A percentile compares a stretch with the other conserved stretches of the same genome.
Evolutionary conservation across 164 flowering plant species (phyloP).

Genomic region (Piper longum): DNA sequence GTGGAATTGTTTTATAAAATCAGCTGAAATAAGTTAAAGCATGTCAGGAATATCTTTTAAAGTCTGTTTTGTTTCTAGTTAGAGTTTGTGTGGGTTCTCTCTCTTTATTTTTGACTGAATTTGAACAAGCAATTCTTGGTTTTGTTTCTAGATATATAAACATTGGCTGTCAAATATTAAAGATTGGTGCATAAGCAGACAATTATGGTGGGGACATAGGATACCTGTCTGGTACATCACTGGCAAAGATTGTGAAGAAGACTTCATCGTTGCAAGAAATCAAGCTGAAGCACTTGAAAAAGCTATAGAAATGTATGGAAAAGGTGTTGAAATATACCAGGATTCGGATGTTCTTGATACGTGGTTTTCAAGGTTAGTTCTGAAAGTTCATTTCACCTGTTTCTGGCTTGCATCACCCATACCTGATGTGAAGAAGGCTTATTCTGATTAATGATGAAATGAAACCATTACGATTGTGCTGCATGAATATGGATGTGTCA

Average conservation of each 20-base stretch:
- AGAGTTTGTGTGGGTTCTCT: too few species aligned
- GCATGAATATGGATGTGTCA: not conserved
- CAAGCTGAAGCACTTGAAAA: slow-evolving; percentile 56
- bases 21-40: too few species aligned
- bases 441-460: too few species aligned
- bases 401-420: not conserved
- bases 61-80: too few species aligned
- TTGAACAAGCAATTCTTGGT: not conserved
- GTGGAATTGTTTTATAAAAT: too few species aligned
- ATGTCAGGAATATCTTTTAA: too few species aligned
- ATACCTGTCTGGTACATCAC: slow-evolving; percentile 93
- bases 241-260: slow-evolving; percentile 79
- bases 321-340: slow-evolving; percentile 69
- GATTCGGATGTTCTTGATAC: slow-evolving; percentile 99
- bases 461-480: not conserved
- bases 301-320: slow-evolving; percentile 71
- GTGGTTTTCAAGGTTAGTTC: slow-evolving; percentile 84
- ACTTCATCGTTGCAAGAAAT: slow-evolving; percentile 74
- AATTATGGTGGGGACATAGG: slow-evolving; percentile 98
- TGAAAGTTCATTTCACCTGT: not conserved
- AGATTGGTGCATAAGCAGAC: slow-evolving; percentile 99
- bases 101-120: not conserved
- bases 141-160: slow-evolving; percentile 57
- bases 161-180: slow-evolving; percentile 87
- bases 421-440: not conserved